Evolutionary conservation across 2,329 filamentous ascomycete species (phyloP).

Genomic region (Pseudodiploospora longispora): DNA sequence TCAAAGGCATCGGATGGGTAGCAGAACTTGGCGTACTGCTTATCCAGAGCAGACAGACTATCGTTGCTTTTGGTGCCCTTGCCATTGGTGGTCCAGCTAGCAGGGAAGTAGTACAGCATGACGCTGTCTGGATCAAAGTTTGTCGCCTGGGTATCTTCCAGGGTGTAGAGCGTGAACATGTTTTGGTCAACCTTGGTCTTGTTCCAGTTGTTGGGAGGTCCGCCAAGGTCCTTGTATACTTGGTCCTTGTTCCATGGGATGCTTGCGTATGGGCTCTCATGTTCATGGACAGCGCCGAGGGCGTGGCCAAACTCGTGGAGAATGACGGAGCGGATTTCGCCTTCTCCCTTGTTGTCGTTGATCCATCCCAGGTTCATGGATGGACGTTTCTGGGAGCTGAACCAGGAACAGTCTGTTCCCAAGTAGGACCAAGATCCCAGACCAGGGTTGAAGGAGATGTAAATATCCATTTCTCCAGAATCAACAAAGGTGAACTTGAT

Average conservation of each 20-base stretch:
- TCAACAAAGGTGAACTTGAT: too few relatives aligned
- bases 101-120: constrained; percentile 16
- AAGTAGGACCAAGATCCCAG: background rate
- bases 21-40: constrained; percentile 10
- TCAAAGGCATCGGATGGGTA: constrained; percentile 10
- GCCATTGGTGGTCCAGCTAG: constrained; percentile 10
- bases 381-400: background rate
- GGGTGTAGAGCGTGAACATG: constrained; percentile 5
- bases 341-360: background rate
- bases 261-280: constrained; percentile 1
- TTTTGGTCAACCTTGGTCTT: constrained; percentile 7
- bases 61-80: constrained; percentile 8
- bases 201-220: constrained; percentile 4
- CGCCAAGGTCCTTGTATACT: constrained; percentile 5
- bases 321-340: background rate
- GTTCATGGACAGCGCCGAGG: constrained; percentile 4
- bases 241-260: constrained; percentile 8
- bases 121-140: constrained; percentile 13
- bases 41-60: constrained; percentile 13
- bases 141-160: constrained; percentile 4
- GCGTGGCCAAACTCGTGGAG: constrained; percentile 1
- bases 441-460: too few relatives aligned
- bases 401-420: background rate
- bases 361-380: background rate
- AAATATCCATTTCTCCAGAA: too few relatives aligned